Evolutionary conservation across 345 rosid genomes (phyloP).

Genomic region (Citrus sp.): DNA sequence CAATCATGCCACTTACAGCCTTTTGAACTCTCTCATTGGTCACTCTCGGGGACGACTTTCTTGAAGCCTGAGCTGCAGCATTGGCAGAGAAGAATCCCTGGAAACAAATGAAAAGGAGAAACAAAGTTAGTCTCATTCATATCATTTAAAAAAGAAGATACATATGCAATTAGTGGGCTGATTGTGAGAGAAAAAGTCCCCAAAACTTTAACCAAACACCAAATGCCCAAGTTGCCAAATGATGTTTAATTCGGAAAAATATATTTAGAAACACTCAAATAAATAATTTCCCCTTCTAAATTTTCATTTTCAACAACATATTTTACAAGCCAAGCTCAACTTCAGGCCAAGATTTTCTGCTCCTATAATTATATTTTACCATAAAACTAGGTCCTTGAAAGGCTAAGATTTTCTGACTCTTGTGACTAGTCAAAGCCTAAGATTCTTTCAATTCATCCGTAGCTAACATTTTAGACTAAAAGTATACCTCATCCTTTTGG

Average conservation of each 20-base stretch:
- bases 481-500: conserved; percentile 72
- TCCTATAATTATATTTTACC: not conserved
- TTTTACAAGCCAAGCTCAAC: not conserved
- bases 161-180: not conserved
- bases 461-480: not conserved
- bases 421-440: not conserved
- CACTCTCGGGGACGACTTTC: conserved; percentile 89
- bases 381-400: not conserved
- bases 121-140: not conserved
- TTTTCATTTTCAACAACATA: not conserved
- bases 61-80: conserved; percentile 81
- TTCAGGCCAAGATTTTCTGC: not conserved
- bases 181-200: not conserved
- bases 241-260: not conserved
- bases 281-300: not conserved
- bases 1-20: conserved; percentile 58
- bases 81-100: conserved; percentile 81
- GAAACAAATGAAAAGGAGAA: conserved; percentile 16
- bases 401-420: not conserved
- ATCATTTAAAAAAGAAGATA: not conserved
- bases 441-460: not conserved
- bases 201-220: not conserved
- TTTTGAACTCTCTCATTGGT: conserved; percentile 90
- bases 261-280: not conserved
- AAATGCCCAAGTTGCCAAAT: not conserved